A percentile compares a stretch with the other conserved stretches of the same genome.
Conservation (phyloP, 495 filamentous ascomycete genomes). For the Penicillium maclennaniae region DNA sequence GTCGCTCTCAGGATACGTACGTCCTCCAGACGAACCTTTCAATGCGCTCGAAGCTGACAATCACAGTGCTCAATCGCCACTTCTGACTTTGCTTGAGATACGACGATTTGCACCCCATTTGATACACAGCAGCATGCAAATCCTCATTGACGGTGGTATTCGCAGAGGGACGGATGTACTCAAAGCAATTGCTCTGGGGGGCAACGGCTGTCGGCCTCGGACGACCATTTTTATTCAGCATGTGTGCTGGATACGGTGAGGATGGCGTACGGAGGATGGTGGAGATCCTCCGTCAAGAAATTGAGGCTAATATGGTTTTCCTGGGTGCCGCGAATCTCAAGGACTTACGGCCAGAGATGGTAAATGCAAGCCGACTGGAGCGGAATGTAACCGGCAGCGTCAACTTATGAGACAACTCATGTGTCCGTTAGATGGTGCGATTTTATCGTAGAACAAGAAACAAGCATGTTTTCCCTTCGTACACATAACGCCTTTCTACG, state of each 20-base stretch:
- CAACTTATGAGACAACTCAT: constrained; percentile 28
- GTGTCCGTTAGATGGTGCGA: too few species aligned
- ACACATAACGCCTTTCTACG: too few species aligned
- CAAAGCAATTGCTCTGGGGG: constrained; percentile 81
- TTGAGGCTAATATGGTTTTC: constrained; percentile 40
- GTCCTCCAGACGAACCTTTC: not conserved
- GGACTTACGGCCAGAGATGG: constrained; percentile 30
- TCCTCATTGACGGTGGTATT: constrained; percentile 81
- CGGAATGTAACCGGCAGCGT: constrained; percentile 33
- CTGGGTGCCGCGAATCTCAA: constrained; percentile 26
- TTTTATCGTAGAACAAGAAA: too few species aligned
- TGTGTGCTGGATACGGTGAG: constrained; percentile 56
- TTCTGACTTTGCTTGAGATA: constrained; percentile 65
- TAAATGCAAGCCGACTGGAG: constrained; percentile 36
- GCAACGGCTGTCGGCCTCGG: constrained; percentile 84
- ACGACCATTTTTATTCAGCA: constrained; percentile 78
- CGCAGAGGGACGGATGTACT: constrained; percentile 82
- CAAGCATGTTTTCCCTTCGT: too few species aligned
- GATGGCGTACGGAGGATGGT: constrained; percentile 31
- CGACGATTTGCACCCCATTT: constrained; percentile 57
- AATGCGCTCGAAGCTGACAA: constrained; percentile 3
- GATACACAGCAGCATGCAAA: constrained; percentile 63
- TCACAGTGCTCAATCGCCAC: constrained; percentile 69
- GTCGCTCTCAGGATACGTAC: constrained; percentile 43
- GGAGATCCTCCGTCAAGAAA: constrained; percentile 34